Conservation (phyloP, 306 rosid species). For the cucumber (Cucumis sativus) region DNA sequence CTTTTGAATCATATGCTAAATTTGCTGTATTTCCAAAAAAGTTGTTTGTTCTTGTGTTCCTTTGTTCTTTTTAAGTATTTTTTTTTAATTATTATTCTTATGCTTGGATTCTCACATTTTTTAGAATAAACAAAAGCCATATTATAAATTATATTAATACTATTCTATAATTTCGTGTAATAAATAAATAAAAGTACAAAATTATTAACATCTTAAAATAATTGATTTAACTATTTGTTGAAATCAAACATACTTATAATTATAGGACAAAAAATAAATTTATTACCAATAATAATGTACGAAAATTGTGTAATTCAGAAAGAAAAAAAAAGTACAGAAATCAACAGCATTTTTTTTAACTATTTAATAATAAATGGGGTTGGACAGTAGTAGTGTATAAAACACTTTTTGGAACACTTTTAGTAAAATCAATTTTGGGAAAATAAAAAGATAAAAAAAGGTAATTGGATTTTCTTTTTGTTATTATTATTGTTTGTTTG, state of each 20-base stretch:
- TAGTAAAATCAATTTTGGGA: not conserved
- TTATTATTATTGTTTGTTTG: too few species aligned
- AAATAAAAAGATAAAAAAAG: not conserved
- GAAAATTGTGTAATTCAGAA: not conserved
- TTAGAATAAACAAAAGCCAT: not conserved
- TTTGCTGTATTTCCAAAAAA: not conserved
- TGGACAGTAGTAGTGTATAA: not conserved
- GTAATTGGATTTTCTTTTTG: not conserved
- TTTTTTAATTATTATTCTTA: not conserved
- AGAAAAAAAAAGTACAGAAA: too few species aligned
- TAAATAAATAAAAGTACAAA: too few species aligned
- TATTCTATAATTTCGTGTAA: too few species aligned
- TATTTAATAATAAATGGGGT: not conserved
- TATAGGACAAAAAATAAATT: not conserved
- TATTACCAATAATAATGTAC: too few species aligned
- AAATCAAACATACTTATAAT: not conserved
- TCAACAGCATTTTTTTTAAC: too few species aligned
- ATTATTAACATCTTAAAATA: too few species aligned
- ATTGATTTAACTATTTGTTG: too few species aligned
- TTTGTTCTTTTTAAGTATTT: not conserved
- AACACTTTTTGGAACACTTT: not conserved
- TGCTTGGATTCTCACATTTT: not conserved
- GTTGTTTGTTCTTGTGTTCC: not conserved
- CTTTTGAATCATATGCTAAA: not conserved
- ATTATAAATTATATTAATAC: too few species aligned